Conservation (phyloP, 1,284 basidiomycete genomes). For the Cutaneotrichosporon cyanovorans region DNA sequence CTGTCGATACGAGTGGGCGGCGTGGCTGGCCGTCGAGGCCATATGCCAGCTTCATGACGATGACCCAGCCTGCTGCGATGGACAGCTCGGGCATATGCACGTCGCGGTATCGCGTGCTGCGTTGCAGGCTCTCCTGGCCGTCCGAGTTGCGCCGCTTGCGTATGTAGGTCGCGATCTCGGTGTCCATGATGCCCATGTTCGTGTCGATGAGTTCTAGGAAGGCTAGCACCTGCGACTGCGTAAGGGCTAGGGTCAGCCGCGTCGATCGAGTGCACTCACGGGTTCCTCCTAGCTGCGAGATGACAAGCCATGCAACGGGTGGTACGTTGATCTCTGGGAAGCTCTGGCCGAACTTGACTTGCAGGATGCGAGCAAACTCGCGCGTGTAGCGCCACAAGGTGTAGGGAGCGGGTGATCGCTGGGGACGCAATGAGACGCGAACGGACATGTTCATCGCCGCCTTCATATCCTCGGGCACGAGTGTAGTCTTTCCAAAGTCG, state of each 20-base stretch:
- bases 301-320: conserved; percentile 72
- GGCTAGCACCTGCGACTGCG: conserved; percentile 46
- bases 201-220: conserved; percentile 31
- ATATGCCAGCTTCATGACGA: conserved; percentile 74
- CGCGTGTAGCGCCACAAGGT: conserved; percentile 17
- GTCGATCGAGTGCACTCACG: conserved; percentile 52
- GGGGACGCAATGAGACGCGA: conserved; percentile 7
- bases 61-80: conserved; percentile 57
- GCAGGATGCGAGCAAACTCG: conserved; percentile 20
- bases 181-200: conserved; percentile 39
- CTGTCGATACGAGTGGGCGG: conserved; percentile 37
- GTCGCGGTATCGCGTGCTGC: conserved; percentile 21
- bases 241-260: conserved; percentile 53
- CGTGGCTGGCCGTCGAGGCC: conserved; percentile 65
- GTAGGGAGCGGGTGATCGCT: conserved; percentile 20
- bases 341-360: conserved; percentile 52
- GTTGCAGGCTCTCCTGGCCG: background rate
- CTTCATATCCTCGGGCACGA: conserved; percentile 58
- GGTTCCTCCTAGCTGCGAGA: conserved; percentile 61
- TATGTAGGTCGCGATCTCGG: conserved; percentile 29
- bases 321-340: conserved; percentile 72
- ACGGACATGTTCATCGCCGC: conserved; percentile 11
- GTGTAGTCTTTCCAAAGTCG: conserved; percentile 54
- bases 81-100: conserved; percentile 65
- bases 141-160: conserved; percentile 30